Conservation (phyloP, 208 protist genomes). For the Wallacemonas sp. region DNA sequence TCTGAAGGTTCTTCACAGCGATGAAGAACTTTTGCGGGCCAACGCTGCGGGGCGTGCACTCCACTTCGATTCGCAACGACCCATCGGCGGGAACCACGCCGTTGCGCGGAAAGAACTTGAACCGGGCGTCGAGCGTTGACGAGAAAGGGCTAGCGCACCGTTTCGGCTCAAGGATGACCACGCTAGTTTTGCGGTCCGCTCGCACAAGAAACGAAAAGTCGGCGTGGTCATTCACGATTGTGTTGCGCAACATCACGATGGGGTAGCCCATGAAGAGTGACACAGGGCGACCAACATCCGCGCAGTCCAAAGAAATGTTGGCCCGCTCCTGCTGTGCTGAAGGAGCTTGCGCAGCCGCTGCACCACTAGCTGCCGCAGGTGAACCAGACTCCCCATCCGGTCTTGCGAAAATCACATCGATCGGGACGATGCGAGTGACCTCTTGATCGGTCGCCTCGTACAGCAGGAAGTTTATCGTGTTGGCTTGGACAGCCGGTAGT, state of each 20-base stretch:
- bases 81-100: slow-evolving; percentile 42
- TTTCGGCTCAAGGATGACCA: slow-evolving; percentile 78
- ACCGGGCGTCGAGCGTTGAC: slow-evolving; percentile 61
- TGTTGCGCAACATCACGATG: slow-evolving; percentile 63
- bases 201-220: slow-evolving; percentile 70
- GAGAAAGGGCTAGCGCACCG: slow-evolving; percentile 37
- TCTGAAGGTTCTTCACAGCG: slow-evolving; percentile 76
- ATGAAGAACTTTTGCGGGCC: slow-evolving; percentile 85
- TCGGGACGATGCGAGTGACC: slow-evolving; percentile 73
- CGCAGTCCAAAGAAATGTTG: slow-evolving; percentile 6
- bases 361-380: background rate
- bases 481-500: slow-evolving; percentile 57
- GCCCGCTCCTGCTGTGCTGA: background rate
- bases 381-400: slow-evolving; percentile 42
- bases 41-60: slow-evolving; percentile 70
- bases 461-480: slow-evolving; percentile 76
- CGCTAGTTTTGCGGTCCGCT: slow-evolving; percentile 41
- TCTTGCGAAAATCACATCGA: slow-evolving; percentile 72
- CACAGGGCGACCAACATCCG: background rate
- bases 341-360: background rate
- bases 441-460: slow-evolving; percentile 85
- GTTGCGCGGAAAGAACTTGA: slow-evolving; percentile 79
- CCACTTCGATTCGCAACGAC: slow-evolving; percentile 64
- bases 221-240: slow-evolving; percentile 64
- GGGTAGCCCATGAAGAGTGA: slow-evolving; percentile 69